These are phyloP conservation scores for Ciborinia camelliae DNA, from an alignment of 2,329 filamentous ascomycete species.

Conservation along the genomic window DNA sequence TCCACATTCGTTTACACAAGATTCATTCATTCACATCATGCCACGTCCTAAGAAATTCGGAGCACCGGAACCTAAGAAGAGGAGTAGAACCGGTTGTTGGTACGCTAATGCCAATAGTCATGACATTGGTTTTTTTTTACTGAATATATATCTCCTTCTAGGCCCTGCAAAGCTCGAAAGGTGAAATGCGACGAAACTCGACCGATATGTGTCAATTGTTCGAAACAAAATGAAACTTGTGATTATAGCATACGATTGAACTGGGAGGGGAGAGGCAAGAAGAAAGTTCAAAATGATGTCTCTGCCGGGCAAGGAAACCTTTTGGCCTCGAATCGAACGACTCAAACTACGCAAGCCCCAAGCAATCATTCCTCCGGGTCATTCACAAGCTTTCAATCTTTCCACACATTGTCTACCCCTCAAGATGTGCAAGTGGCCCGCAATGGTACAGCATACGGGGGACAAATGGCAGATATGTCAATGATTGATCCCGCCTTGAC, in stretches of 20 bases:
- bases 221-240: slow-evolving; percentile 67
- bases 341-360: neutral
- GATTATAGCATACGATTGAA: slow-evolving; percentile 80
- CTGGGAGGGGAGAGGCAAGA: slow-evolving; percentile 71
- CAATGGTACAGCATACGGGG: neutral
- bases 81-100: slow-evolving; percentile 68
- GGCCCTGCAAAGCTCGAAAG: slow-evolving; percentile 77
- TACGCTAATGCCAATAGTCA: slow-evolving; percentile 39
- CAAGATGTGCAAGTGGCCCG: neutral
- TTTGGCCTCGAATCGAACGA: slow-evolving; percentile 15
- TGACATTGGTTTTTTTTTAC: slow-evolving; percentile 15
- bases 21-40: slow-evolving; percentile 44
- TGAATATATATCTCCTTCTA: slow-evolving; percentile 37
- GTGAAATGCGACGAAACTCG: slow-evolving; percentile 80
- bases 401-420: neutral
- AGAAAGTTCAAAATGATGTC: slow-evolving; percentile 43
- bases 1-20: neutral
- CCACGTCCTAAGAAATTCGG: slow-evolving; percentile 63
- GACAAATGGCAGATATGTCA: slow-evolving; percentile 4
- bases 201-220: slow-evolving; percentile 69
- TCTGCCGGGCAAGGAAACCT: slow-evolving; percentile 22
- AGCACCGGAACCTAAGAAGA: slow-evolving; percentile 61
- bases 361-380: neutral
- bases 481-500: slow-evolving; percentile 29
- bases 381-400: neutral